Evolutionary conservation across 2,329 filamentous ascomycete species (phyloP), one percentile per base, ranked within the genome.

Genomic region (Colletotrichum phormii): DNA sequence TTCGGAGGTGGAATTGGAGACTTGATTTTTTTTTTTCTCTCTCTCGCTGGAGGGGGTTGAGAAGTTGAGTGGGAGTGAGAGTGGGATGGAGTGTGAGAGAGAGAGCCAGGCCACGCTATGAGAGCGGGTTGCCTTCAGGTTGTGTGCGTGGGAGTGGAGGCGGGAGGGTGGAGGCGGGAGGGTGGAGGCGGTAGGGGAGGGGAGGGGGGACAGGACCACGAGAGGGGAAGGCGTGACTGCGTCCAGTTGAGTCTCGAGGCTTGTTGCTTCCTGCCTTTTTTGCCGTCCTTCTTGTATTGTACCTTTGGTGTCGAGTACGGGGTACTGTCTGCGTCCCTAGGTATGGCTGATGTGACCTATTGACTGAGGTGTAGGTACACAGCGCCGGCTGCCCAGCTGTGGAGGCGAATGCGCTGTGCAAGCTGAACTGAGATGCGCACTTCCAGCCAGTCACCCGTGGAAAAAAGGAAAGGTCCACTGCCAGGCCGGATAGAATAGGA

Each of bases 1-100:
- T 66, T 71, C 46, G 61, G 71, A 67, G 67, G 42, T 73, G 71
- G 67, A 67, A 71, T 70, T 73, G 70, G 70, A 72, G 66, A 72
- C 66, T 69, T 72, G 67, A 46, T 63, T 71, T 72, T 72, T 72
- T 26, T 46, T 42, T 37, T 37, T 5, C 37, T 42, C 37, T 42
- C 35, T 42, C 13, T 7, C 26, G 24, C 29, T 18, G 22, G 61
- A 46, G 35, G 42, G 70, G 70, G 65, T 54, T 72, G 65, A 64
- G 65, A 72, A 72, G 70, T 69, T 54, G 55, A 54, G 65, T 37
- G 69, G n/a, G 42, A 55, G 65, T 65, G 53, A 69, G 65, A 49
- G 42, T 60, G 65, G 70, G 59, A 69, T 72, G 59, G 60, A 55
- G 65, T 60, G 60, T n/a, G n/a, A 54, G 51, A 29, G 59, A 37